phyloP scores from a whole-genome alignment of 805 yeast genomes.

The Suhomyces canberraensis region DNA sequence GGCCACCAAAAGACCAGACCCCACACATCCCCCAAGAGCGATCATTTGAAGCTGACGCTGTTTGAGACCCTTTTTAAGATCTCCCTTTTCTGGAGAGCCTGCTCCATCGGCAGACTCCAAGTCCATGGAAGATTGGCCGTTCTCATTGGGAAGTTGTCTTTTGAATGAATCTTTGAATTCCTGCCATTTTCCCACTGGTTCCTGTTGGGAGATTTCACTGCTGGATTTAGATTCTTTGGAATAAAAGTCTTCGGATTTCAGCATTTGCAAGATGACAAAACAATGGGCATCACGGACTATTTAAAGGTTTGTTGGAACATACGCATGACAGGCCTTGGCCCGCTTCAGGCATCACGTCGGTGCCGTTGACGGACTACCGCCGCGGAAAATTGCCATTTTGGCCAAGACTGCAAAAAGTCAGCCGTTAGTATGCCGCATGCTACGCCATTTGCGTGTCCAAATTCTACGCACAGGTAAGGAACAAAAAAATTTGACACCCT shows the following conservation, averaged over 20 bases:
- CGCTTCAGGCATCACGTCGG: too few species aligned
- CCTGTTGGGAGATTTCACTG: neutral
- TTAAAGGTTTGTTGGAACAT: too few species aligned
- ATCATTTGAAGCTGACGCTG: conserved; percentile 37
- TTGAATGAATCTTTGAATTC: conserved; percentile 27
- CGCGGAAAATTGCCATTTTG: too few species aligned
- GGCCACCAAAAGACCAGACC: conserved; percentile 40
- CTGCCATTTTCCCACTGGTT: conserved; percentile 17
- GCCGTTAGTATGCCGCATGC: neutral
- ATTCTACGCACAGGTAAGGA: too few species aligned
- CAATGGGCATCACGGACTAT: too few species aligned
- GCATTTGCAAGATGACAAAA: too few species aligned
- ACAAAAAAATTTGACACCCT: too few species aligned
- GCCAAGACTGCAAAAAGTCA: neutral
- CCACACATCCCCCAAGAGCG: conserved; percentile 42
- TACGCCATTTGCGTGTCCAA: too few species aligned
- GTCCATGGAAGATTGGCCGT: conserved; percentile 2
- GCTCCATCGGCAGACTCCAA: conserved; percentile 4
- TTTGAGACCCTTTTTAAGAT: conserved; percentile 22
- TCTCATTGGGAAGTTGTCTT: conserved; percentile 19
- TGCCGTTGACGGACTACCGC: too few species aligned
- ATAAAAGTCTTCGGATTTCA: neutral
- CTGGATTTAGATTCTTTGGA: neutral
- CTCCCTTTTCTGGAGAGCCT: conserved; percentile 6
- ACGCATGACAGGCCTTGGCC: too few species aligned